These are phyloP conservation scores for Celoporthe dispersa DNA, from an alignment of 2,329 filamentous ascomycete genomes.

Conservation along the genomic window DNA sequence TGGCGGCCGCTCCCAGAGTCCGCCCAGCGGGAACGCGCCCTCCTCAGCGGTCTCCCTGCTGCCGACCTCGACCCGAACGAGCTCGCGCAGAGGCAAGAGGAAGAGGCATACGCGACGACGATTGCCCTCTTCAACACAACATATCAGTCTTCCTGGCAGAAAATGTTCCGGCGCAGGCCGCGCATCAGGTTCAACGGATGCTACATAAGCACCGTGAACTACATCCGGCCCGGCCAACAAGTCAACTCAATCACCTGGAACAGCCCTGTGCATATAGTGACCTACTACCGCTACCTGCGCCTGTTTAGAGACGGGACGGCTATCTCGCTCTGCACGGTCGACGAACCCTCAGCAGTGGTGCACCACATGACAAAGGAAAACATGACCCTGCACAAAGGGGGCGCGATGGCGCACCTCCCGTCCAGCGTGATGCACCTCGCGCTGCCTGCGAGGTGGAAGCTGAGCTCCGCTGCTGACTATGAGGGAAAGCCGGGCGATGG, in stretches of 20 bases:
- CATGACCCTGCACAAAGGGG: conserved; percentile 52
- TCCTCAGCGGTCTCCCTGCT: conserved; percentile 2
- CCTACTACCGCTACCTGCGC: conserved; percentile 95
- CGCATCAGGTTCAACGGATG: conserved; percentile 92
- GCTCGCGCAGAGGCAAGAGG: conserved; percentile 39
- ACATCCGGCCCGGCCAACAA: conserved; percentile 80
- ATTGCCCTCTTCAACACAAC: conserved; percentile 46
- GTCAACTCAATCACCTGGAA: conserved; percentile 75
- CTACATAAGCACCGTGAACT: conserved; percentile 97
- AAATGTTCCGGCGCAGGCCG: conserved; percentile 81
- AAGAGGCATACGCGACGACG: conserved; percentile 43
- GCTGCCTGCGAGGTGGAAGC: conserved; percentile 59
- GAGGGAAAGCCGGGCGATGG: conserved; percentile 34
- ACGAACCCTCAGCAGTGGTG: conserved; percentile 85
- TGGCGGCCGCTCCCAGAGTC: conserved; percentile 52
- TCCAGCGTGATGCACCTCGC: conserved; percentile 70
- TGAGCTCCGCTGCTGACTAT: conserved; percentile 44
- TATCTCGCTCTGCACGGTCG: conserved; percentile 79
- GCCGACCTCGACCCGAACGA: conserved; percentile 40
- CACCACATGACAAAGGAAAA: conserved; percentile 78
- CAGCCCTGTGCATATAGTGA: conserved; percentile 89
- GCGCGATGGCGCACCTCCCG: conserved; percentile 44
- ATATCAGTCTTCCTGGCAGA: conserved; percentile 61
- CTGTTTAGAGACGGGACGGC: conserved; percentile 90
- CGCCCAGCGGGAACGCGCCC: conserved; percentile 5